These are phyloP conservation scores for Fusarium anguioides DNA, from an alignment of 2,329 filamentous ascomycete species.

Conservation along the genomic window DNA sequence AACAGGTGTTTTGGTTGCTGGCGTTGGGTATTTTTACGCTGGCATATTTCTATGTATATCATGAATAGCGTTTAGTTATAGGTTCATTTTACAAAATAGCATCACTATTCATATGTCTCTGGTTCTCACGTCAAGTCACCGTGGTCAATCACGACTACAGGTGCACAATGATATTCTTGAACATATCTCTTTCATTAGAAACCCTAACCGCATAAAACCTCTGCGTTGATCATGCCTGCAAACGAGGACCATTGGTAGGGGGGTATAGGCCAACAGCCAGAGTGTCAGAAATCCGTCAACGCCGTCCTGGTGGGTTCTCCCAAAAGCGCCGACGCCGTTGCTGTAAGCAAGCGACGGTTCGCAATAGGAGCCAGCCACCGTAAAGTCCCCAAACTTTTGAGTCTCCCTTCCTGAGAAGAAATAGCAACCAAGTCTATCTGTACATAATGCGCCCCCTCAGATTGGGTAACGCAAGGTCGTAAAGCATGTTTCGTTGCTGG, in stretches of 20 bases:
- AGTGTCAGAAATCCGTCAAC: conserved; percentile 56
- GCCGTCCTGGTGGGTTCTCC: conserved; percentile 51
- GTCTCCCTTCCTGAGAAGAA: conserved; percentile 52
- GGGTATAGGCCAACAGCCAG: conserved; percentile 58
- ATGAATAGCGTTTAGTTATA: not conserved
- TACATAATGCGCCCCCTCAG: conserved; percentile 52
- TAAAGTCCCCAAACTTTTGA: conserved; percentile 51
- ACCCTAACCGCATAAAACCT: conserved; percentile 51
- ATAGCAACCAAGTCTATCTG: conserved; percentile 57
- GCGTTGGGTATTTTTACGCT: conserved; percentile 9
- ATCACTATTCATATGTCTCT: not conserved
- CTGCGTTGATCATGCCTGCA: conserved; percentile 52
- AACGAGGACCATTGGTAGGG: conserved; percentile 50
- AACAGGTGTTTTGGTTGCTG: conserved; percentile 16
- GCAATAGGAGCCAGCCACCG: conserved; percentile 44
- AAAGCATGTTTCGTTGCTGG: conserved; percentile 45
- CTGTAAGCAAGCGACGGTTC: conserved; percentile 37
- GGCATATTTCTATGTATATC: conserved; percentile 6
- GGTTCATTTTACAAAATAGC: conserved; percentile 5
- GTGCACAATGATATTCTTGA: conserved; percentile 16
- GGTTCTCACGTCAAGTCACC: too few relatives aligned
- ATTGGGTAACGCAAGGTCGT: conserved; percentile 43
- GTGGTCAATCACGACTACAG: not conserved
- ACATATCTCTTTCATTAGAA: conserved; percentile 51
- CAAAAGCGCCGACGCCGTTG: conserved; percentile 39